Evolutionary conservation across 495 filamentous ascomycete species (phyloP), one percentile per base, ranked within the genome.

Genomic region (Aspergillus hancockii): DNA sequence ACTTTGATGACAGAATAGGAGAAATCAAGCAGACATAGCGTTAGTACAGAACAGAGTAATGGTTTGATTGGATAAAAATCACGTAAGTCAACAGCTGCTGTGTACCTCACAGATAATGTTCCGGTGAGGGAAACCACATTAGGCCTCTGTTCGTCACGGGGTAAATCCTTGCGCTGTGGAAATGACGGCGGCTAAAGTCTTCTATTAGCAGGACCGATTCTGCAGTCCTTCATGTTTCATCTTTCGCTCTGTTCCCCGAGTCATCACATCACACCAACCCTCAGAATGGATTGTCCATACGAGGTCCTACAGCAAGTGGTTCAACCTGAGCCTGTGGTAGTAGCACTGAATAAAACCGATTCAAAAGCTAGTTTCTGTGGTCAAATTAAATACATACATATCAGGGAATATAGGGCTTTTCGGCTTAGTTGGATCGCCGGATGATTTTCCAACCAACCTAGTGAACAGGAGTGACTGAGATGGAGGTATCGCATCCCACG

Each of bases 331-430:
- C 25, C 25, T 36, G 9, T 36, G 13, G 8, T 2, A 2, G 8
- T 36, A n/a, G n/a, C n/a, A 10, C 40, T 43, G 14, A 43, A 43
- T 9, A 18, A 47, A 22, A 22, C 8, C 10, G 13, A 23, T 0
- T 16, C 28, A 50, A 45, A 50, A 54, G 47, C 49, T 60, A 58
- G 51, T 61, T 66, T 63, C 61, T 66, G 66, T 57, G 61, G 28
- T 34, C 53, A 50, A 56, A 70, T 68, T 72, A 70, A 67, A 67
- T 67, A 64, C 25, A 58, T 65, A 66, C 52, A 58, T 41, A 54
- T 52, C 31, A 62, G 52, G 55, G 28, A 41, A 21, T 57, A 61
- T 58, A 49, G 46, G 55, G 60, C 60, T 61, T 66, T 69, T 57
- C 49, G 3, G 34, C n/a, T 49, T 25, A 34, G 23, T 46, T 30